Evolutionary conservation across 768 basidiomycete species (phyloP).

Genomic region (Leccinum variicolor): DNA sequence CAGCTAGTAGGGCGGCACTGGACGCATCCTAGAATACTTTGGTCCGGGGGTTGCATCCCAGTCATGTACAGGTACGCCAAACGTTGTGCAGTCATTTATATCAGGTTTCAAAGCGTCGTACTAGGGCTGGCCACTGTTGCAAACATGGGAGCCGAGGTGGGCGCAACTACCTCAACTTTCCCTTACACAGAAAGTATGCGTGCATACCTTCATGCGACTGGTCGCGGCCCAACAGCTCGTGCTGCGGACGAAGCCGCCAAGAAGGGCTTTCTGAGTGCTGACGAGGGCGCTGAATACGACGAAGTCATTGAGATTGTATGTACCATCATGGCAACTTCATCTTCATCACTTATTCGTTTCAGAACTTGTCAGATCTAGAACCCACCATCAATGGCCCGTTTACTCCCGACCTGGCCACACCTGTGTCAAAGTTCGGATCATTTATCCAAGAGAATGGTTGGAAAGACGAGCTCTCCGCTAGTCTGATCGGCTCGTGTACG

Average conservation of each 20-base stretch:
- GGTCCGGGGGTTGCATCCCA: constrained; percentile 86
- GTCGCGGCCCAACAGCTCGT: constrained; percentile 77
- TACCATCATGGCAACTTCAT: neutral
- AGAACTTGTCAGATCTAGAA: constrained; percentile 88
- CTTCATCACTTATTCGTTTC: neutral
- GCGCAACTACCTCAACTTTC: constrained; percentile 98
- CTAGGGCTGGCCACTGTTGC: constrained; percentile 93
- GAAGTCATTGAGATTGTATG: constrained; percentile 90
- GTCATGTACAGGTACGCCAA: constrained; percentile 79
- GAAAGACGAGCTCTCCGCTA: constrained; percentile 91
- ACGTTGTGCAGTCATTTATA: neutral
- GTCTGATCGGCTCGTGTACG: constrained; percentile 97
- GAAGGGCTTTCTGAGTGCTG: constrained; percentile 75
- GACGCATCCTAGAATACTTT: constrained; percentile 94
- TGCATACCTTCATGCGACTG: constrained; percentile 85
- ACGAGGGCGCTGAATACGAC: constrained; percentile 89
- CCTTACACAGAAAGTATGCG: constrained; percentile 92
- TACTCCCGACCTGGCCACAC: constrained; percentile 95
- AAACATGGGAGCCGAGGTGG: constrained; percentile 99
- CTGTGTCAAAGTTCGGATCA: constrained; percentile 80
- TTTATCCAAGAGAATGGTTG: constrained; percentile 85
- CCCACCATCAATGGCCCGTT: constrained; percentile 96
- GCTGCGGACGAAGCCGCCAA: constrained; percentile 84
- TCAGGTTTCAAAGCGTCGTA: neutral
- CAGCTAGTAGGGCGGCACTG: constrained; percentile 79